Base-by-base conservation (phyloP, 192 early-diverging fungal genomes). In the Dissophora ornata region DNA sequence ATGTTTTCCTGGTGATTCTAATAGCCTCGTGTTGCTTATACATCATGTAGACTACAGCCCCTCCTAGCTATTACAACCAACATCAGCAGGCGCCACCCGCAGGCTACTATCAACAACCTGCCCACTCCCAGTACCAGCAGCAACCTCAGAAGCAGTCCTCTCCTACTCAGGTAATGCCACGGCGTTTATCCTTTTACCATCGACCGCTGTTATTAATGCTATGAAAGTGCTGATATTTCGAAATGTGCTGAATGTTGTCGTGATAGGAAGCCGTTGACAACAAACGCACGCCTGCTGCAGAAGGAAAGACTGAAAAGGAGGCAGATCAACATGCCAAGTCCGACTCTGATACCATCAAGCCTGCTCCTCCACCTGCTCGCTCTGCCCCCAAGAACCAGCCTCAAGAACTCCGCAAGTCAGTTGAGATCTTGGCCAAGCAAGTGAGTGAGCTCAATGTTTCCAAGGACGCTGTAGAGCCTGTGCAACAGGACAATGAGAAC, bases 361-460 rank as follows among this genome's bases (percentile, higher is more conserved):
- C 81, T 32, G 70, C 70, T 38, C 71, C 80, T 6, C 75, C 80
- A 68, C 67, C 80, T 51, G 57, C 70, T 25, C 63, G 73, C 30
- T 77, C 71, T 12, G 46, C 57, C 38, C 56, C 70, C 21, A 77
- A 77, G 73, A 66, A 59, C 29, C 66, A 79, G 40, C 50, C 68
- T 56, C 67, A 82, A 33, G 80, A 79, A 29, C 59, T 79, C 3
- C 62, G 77, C 56, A 79, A 79, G 55, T 82, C 83, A 7, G 85
- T 86, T 10, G 85, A 88, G 41, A 71, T 84, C 19, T 67, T 86
- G 41, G 84, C 83, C 56, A 88, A 85, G 59, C 80, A 83, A 58
- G 83, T 86, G 38, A 86, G 85, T 48, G 85, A 86, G 54, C 62
- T 86, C 5, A 81, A 71, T 25, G 66, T 84, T n/a, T 64, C 66